phyloP scores from a whole-genome alignment of 139 green algal genomes.

The Parachlorella kessleri region DNA sequence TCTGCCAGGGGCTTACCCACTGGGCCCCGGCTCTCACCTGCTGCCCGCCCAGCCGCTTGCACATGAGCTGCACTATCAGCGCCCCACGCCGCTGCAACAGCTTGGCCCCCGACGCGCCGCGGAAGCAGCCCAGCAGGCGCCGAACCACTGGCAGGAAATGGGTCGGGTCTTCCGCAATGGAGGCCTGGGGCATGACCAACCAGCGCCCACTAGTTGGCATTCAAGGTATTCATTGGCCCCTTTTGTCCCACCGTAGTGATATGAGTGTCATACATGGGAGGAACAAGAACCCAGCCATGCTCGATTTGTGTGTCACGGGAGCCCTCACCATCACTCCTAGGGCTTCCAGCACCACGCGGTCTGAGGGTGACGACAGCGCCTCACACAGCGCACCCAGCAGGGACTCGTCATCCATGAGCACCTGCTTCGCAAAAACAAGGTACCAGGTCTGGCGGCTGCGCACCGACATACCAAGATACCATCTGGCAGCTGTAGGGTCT shows the following conservation, averaged over 20 bases:
- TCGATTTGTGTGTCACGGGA: not conserved
- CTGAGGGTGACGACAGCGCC: constrained; percentile 34
- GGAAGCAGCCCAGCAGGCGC: constrained; percentile 38
- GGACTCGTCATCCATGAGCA: constrained; percentile 58
- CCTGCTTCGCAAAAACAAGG: constrained; percentile 40
- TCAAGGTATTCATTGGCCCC: not conserved
- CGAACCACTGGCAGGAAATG: constrained; percentile 4
- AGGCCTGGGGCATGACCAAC: not conserved
- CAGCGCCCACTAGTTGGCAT: not conserved
- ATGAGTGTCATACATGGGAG: not conserved
- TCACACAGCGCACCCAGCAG: constrained; percentile 77
- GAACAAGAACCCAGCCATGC: not conserved
- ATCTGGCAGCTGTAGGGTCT: too few species aligned
- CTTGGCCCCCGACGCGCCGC: constrained; percentile 31
- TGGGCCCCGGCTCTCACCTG: too few species aligned
- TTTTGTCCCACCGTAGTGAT: not conserved
- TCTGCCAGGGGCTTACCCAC: too few species aligned
- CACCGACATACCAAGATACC: too few species aligned
- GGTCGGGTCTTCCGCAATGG: not conserved
- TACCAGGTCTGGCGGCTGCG: too few species aligned
- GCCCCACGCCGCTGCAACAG: constrained; percentile 71
- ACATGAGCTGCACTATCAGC: constrained; percentile 66
- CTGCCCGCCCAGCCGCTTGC: constrained; percentile 28
- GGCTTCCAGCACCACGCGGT: constrained; percentile 61
- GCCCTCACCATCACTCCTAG: constrained; percentile 36